A percentile compares a stretch with the other conserved stretches of the same genome.
phyloP scores from a whole-genome alignment of 345 rosid species.

The Nasturtium officinale region DNA sequence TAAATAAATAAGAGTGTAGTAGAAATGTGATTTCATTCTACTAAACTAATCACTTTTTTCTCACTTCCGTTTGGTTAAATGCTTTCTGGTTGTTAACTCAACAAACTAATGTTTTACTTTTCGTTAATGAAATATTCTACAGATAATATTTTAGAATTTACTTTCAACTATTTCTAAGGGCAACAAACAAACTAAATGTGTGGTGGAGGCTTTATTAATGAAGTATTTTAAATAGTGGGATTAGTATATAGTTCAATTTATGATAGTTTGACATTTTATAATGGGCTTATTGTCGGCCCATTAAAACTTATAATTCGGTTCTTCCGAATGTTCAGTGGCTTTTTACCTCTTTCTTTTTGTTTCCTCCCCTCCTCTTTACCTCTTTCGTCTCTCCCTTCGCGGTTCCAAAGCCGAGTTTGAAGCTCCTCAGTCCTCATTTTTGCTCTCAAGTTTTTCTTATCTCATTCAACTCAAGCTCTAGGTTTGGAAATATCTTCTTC shows the following conservation, averaged over 20 bases:
- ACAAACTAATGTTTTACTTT: background rate
- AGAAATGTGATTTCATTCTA: slow-evolving; percentile 6
- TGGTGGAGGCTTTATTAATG: no score
- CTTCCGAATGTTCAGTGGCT: background rate
- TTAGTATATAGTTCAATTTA: no score
- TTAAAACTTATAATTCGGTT: background rate
- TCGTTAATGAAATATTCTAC: background rate
- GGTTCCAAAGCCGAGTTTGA: background rate
- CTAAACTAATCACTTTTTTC: background rate
- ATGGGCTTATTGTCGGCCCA: slow-evolving; percentile 7
- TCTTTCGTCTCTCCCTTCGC: background rate
- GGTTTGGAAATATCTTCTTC: background rate
- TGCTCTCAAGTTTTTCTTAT: background rate
- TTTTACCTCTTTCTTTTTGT: background rate
- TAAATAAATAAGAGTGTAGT: background rate
- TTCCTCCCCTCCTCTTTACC: background rate
- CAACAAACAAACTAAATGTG: background rate
- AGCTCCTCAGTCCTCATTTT: background rate
- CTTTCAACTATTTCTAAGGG: no score
- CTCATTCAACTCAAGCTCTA: background rate
- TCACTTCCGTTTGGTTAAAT: background rate
- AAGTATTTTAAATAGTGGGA: background rate
- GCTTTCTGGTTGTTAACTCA: background rate
- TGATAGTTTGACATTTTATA: background rate
- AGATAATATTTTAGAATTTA: background rate